Conservation (phyloP, 148 eudicot species). For the Arctostaphylos glauca region DNA sequence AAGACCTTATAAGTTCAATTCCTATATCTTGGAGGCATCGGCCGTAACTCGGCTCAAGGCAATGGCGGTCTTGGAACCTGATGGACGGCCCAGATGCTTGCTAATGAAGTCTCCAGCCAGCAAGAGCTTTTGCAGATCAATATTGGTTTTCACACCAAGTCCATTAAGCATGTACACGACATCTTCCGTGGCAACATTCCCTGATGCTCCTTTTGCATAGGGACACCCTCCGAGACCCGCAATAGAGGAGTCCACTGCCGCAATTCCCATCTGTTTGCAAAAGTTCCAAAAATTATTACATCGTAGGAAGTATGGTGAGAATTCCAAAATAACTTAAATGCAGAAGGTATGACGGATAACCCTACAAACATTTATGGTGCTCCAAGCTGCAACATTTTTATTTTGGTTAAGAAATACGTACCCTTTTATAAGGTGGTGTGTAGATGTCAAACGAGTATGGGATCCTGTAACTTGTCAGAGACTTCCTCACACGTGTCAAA, state of each 20-base stretch:
- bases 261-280: constrained; percentile 58
- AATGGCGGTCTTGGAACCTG: constrained; percentile 58
- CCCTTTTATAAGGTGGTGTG: background rate
- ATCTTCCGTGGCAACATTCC: constrained; percentile 73
- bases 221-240: constrained; percentile 79
- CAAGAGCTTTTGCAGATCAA: constrained; percentile 49
- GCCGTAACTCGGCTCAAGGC: constrained; percentile 49
- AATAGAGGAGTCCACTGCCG: constrained; percentile 49
- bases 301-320: background rate
- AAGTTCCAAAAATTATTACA: background rate
- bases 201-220: constrained; percentile 73
- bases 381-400: background rate
- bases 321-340: background rate
- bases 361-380: background rate
- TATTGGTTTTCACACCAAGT: constrained; percentile 52
- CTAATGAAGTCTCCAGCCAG: constrained; percentile 63
- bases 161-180: constrained; percentile 77
- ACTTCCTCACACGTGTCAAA: background rate
- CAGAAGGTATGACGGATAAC: background rate
- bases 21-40: constrained; percentile 40
- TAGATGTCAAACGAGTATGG: background rate
- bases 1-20: background rate
- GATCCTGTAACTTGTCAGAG: background rate
- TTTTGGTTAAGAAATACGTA: background rate
- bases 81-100: constrained; percentile 48